Percentiles rank a stretch among this genome's conserved stretches.
phyloP scores from a whole-genome alignment of 2,329 filamentous ascomycete species.

The Sporothrix schenckii region DNA sequence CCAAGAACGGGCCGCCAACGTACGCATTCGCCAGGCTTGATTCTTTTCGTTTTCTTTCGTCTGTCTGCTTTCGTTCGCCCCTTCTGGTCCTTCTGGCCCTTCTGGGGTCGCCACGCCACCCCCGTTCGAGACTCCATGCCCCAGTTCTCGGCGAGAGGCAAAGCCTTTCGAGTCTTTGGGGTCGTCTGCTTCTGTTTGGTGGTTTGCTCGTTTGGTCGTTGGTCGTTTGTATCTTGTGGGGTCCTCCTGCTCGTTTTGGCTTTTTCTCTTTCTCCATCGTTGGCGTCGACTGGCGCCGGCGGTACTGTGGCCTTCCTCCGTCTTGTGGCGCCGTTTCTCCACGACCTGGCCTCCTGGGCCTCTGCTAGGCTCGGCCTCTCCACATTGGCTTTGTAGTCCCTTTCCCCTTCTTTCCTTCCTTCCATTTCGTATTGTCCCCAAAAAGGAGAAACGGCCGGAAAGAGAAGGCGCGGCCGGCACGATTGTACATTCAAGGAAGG shows the following conservation, averaged over 20 bases:
- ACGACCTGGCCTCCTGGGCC: neutral
- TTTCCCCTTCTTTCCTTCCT: neutral
- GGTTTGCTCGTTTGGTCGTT: no score
- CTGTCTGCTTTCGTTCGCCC: neutral
- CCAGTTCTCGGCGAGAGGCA: slow-evolving; percentile 20
- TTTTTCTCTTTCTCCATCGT: neutral
- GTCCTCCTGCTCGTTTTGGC: neutral
- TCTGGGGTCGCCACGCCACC: slow-evolving; percentile 13
- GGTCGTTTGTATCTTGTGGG: no score
- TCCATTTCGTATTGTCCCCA: neutral
- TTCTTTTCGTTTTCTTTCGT: neutral
- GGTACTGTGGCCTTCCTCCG: neutral
- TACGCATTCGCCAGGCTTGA: no score
- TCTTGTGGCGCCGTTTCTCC: neutral
- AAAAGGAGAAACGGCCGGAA: neutral
- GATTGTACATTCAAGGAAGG: slow-evolving; percentile 14
- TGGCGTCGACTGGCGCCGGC: slow-evolving; percentile 18
- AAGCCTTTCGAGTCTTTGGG: neutral
- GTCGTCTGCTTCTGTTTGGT: neutral
- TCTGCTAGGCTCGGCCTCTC: slow-evolving; percentile 17
- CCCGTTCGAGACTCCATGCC: slow-evolving; percentile 21
- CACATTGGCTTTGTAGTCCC: slow-evolving; percentile 4
- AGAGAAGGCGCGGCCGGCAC: slow-evolving; percentile 6
- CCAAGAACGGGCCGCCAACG: no score
- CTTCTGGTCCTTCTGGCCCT: neutral